Evolutionary conservation across 2,329 filamentous ascomycete genomes (phyloP).

Genomic region (Leptographium procerum): DNA sequence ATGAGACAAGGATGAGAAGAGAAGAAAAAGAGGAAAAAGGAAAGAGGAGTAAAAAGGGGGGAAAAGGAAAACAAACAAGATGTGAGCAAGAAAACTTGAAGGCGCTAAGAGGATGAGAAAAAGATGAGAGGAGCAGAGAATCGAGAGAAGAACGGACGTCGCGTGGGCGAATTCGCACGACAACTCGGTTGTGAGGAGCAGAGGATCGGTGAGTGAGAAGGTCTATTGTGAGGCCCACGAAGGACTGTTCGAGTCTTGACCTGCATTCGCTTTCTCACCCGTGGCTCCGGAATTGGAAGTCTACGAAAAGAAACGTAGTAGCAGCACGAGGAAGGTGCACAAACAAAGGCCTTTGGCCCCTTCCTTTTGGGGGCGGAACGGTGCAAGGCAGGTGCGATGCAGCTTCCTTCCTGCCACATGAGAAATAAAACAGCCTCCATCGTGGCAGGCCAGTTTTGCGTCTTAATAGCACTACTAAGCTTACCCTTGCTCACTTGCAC

Average conservation of each 20-base stretch:
- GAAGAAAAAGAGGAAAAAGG: neutral
- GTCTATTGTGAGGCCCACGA: neutral
- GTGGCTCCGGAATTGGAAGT: neutral
- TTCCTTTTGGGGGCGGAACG: neutral
- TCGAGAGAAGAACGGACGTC: neutral
- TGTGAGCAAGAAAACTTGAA: too few species aligned
- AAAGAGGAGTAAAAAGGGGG: too few species aligned
- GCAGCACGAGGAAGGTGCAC: neutral
- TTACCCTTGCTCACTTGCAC: neutral
- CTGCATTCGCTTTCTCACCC: neutral
- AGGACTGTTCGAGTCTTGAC: neutral
- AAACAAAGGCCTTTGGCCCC: neutral
- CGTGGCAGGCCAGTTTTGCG: neutral
- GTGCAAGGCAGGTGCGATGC: neutral
- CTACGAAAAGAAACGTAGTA: neutral
- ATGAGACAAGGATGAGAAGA: neutral
- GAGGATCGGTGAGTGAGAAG: neutral
- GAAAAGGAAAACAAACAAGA: neutral
- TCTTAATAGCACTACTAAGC: neutral
- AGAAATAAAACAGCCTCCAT: neutral
- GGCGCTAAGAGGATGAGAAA: too few species aligned
- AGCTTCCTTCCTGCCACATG: neutral
- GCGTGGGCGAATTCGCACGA: neutral
- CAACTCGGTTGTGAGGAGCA: neutral
- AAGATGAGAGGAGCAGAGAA: neutral